Percentiles rank a stretch among this genome's conserved stretches.
These are phyloP conservation scores for Lepidium didymum DNA, from an alignment of 345 rosid genomes.

Conservation along the genomic window DNA sequence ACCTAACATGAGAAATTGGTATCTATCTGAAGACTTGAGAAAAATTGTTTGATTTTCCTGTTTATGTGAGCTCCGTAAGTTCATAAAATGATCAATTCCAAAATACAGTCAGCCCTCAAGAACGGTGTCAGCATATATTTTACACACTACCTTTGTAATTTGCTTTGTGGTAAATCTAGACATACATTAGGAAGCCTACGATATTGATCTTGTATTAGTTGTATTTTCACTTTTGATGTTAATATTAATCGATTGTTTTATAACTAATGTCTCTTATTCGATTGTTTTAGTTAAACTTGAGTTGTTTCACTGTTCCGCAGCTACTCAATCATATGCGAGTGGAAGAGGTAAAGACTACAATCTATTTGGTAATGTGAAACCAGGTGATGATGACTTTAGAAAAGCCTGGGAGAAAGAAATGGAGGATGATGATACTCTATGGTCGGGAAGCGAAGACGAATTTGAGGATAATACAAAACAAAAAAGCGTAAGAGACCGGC, in stretches of 20 bases:
- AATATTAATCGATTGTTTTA: not conserved
- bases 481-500: slow-evolving; percentile 14
- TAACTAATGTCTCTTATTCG: not conserved
- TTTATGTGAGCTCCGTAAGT: not conserved
- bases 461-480: slow-evolving; percentile 25
- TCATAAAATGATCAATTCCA: not conserved
- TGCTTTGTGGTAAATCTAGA: not conserved
- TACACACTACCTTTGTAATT: too few relatives aligned
- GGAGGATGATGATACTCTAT: slow-evolving; percentile 56
- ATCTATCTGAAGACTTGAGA: not conserved
- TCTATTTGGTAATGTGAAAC: slow-evolving; percentile 57
- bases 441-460: slow-evolving; percentile 92
- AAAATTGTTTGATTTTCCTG: not conserved
- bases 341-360: slow-evolving; percentile 50
- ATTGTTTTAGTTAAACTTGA: not conserved
- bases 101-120: not conserved
- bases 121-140: not conserved
- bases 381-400: slow-evolving; percentile 56
- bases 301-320: slow-evolving; percentile 34
- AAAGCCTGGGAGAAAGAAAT: slow-evolving; percentile 63
- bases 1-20: not conserved
- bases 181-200: not conserved
- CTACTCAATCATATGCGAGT: slow-evolving; percentile 47
- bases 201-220: not conserved
- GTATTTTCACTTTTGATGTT: not conserved